Evolutionary conservation across 2,329 filamentous ascomycete species (phyloP).

Genomic region (Hymenoscyphus fraxineus): DNA sequence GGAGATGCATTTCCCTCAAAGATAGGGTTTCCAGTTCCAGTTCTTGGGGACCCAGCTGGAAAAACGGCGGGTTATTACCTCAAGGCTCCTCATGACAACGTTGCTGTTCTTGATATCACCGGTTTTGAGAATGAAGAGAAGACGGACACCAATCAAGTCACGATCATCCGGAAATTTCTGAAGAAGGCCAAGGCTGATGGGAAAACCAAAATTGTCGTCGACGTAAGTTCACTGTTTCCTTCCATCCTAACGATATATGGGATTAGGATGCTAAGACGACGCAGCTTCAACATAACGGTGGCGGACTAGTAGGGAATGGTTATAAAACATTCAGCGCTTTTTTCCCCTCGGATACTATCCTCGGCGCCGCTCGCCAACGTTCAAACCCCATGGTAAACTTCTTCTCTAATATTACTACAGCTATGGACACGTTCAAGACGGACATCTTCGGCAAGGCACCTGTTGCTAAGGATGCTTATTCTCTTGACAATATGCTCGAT

Average conservation of each 20-base stretch:
- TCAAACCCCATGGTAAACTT: slow-evolving; percentile 14
- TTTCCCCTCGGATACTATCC: slow-evolving; percentile 21
- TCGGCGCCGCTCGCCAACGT: slow-evolving; percentile 11
- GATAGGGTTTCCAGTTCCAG: background rate
- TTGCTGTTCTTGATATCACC: slow-evolving; percentile 23
- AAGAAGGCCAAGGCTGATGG: slow-evolving; percentile 38
- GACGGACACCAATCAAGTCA: slow-evolving; percentile 23
- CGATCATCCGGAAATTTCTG: background rate
- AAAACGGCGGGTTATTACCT: slow-evolving; percentile 25
- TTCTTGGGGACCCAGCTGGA: slow-evolving; percentile 10
- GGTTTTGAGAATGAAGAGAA: slow-evolving; percentile 27
- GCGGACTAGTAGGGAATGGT: background rate
- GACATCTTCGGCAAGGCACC: background rate
- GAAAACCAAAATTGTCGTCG: slow-evolving; percentile 59
- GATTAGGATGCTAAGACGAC: background rate
- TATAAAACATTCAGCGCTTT: slow-evolving; percentile 38
- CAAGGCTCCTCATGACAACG: slow-evolving; percentile 11
- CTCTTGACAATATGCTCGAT: background rate
- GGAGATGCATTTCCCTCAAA: background rate
- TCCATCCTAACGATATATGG: background rate
- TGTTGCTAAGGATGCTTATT: background rate
- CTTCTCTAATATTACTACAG: background rate
- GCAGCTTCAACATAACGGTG: background rate
- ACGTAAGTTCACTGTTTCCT: slow-evolving; percentile 28
- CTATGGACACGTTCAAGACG: background rate